Evolutionary conservation across 805 yeast genomes (phyloP), one percentile per base, ranked within the genome.

Genomic region (Candida jianshihensis): DNA sequence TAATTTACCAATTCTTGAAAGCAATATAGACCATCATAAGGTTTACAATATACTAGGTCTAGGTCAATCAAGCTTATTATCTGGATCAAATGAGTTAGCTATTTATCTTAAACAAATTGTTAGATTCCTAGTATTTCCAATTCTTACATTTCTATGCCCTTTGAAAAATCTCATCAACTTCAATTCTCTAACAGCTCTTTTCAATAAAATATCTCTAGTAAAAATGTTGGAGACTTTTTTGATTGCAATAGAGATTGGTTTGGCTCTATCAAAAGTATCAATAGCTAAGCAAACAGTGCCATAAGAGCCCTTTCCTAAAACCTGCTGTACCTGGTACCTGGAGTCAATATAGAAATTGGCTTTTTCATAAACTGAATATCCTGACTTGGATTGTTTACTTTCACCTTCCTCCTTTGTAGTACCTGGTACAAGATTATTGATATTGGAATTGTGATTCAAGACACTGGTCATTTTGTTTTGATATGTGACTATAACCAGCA

Each of bases 11-110:
- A 64, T 53, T 89, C 97, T 56, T 88, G 95, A 54, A 79, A 82
- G 55, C 96, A 84, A 54, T 89, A 89, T 19, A 89, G 67, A 0
- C 97, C 97, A 41, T 83, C 90, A 55, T 71, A 86, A 0, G 90
- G 92, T 37, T 68, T 64, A 19, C 65, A 61, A 30, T 70, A 62
- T 13, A 85, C 77, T 19, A 87, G 61, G 51, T 87, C 96, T 30
- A 84, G 66, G 49, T 88, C 94, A 16, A 84, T 57, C 35, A 89
- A 63, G 28, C 73, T 72, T 16, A 88, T 77, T 31, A 89, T 83
- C 74, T 68, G 13, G 6, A 9, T 17, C 5, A 19, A 5, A 15
- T 5, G 8, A 5, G 30, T 39, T 33, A 34, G 30, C n/a, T 15
- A 35, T 34, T 19, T 5, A 21, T 8, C 6, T 14, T 18, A 16